Conservation (phyloP, 768 basidiomycete genomes). For the Leccinum aurantiacum region DNA sequence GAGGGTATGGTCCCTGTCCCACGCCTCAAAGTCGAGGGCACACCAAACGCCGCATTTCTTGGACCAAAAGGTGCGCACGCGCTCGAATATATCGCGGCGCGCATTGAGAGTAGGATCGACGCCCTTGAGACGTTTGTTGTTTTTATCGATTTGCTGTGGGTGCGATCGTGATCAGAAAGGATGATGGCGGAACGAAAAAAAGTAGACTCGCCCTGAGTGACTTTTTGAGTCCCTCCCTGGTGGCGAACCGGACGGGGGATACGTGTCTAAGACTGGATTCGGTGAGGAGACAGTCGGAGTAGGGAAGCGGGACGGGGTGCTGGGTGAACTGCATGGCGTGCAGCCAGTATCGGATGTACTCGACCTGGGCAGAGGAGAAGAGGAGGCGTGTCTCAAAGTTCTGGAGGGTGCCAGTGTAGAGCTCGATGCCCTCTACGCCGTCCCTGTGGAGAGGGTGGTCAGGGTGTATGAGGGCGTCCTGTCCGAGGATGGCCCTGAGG, state of each 20-base stretch:
- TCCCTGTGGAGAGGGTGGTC: constrained; percentile 70
- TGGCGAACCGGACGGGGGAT: constrained; percentile 55
- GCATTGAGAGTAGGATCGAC: constrained; percentile 52
- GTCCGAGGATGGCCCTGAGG: constrained; percentile 71
- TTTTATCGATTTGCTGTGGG: constrained; percentile 69
- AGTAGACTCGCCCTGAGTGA: constrained; percentile 53
- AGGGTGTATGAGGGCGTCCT: constrained; percentile 65
- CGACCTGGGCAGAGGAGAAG: constrained; percentile 81
- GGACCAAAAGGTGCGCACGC: constrained; percentile 60
- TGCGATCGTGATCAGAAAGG: not conserved
- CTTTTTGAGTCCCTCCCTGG: constrained; percentile 53
- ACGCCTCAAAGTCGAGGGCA: constrained; percentile 80
- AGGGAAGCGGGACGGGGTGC: constrained; percentile 66
- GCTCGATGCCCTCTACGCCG: constrained; percentile 63
- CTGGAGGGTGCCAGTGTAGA: constrained; percentile 73
- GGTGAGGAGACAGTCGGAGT: constrained; percentile 73
- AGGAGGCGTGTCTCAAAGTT: constrained; percentile 77
- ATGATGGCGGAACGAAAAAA: not conserved
- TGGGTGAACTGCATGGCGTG: constrained; percentile 69
- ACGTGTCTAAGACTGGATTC: constrained; percentile 56
- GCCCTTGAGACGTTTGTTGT: constrained; percentile 75
- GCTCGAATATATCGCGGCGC: constrained; percentile 67
- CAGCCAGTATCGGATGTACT: constrained; percentile 84
- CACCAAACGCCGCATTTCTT: constrained; percentile 70
- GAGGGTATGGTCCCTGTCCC: constrained; percentile 72